A percentile compares a stretch with the other conserved stretches of the same genome.
These are phyloP conservation scores for Lizonia empirigonia DNA, from an alignment of 2,329 filamentous ascomycete genomes.

Conservation along the genomic window DNA sequence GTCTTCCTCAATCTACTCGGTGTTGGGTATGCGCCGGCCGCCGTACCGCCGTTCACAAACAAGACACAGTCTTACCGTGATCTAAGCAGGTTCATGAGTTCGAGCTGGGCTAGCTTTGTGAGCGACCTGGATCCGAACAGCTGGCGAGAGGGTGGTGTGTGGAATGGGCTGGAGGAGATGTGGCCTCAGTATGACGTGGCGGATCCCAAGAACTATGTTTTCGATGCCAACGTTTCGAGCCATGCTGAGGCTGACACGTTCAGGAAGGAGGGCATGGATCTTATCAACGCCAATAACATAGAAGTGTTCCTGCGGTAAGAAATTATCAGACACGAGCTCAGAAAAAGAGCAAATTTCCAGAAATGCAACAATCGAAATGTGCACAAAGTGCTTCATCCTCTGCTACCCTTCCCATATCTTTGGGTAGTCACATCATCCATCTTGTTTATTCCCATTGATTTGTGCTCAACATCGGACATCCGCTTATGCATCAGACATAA, in stretches of 20 bases:
- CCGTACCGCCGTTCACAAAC: slow-evolving; percentile 42
- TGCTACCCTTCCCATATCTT: too few relatives aligned
- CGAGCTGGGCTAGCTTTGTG: slow-evolving; percentile 55
- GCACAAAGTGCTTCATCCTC: too few relatives aligned
- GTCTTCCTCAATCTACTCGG: slow-evolving; percentile 55
- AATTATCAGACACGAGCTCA: not conserved
- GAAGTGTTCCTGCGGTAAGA: slow-evolving; percentile 14
- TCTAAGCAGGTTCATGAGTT: slow-evolving; percentile 52
- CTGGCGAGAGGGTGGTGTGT: slow-evolving; percentile 25
- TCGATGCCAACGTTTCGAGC: slow-evolving; percentile 53
- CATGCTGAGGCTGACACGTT: slow-evolving; percentile 53
- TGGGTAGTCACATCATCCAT: too few relatives aligned
- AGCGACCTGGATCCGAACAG: slow-evolving; percentile 44
- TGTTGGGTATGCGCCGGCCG: slow-evolving; percentile 48
- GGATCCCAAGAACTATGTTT: slow-evolving; percentile 51
- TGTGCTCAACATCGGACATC: too few relatives aligned
- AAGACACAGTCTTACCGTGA: slow-evolving; percentile 47
- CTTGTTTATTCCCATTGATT: too few relatives aligned
- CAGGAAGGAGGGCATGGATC: slow-evolving; percentile 52
- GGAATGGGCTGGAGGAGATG: slow-evolving; percentile 29
- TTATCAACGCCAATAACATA: slow-evolving; percentile 45
- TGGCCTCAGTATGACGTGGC: slow-evolving; percentile 52
- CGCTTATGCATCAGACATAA: too few relatives aligned
- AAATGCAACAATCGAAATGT: too few relatives aligned
- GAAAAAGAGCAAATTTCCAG: too few relatives aligned